Evolutionary conservation across 2,329 filamentous ascomycete species (phyloP).

Genomic region (Sporothrix brasiliensis): DNA sequence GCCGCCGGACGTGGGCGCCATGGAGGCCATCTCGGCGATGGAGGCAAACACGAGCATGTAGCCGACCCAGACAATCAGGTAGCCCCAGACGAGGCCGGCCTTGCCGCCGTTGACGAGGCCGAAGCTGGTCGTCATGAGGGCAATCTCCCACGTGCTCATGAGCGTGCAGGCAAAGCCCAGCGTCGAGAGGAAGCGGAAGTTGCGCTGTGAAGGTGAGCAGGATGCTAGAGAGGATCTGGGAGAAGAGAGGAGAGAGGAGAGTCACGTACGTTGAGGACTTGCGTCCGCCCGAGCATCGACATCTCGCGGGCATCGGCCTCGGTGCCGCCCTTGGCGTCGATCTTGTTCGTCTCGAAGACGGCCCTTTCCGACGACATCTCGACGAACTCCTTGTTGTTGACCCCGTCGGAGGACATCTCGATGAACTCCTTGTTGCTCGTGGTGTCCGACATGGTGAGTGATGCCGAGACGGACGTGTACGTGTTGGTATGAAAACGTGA

Average conservation of each 20-base stretch:
- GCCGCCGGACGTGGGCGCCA: conserved; percentile 56
- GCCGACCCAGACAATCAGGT: conserved; percentile 52
- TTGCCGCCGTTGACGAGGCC: conserved; percentile 55
- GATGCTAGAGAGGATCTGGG: not conserved
- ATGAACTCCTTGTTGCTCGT: conserved; percentile 35
- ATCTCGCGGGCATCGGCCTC: conserved; percentile 43
- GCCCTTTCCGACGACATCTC: conserved; percentile 32
- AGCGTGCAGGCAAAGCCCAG: conserved; percentile 57
- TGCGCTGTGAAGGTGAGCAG: conserved; percentile 40
- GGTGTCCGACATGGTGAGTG: conserved; percentile 32
- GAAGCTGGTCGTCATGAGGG: conserved; percentile 47
- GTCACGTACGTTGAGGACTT: conserved; percentile 36
- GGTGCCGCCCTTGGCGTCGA: conserved; percentile 38
- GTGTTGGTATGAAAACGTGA: not conserved
- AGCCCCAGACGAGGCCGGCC: conserved; percentile 57
- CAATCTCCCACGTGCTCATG: conserved; percentile 58
- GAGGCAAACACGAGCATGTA: conserved; percentile 49
- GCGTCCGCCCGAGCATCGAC: conserved; percentile 37
- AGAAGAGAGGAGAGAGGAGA: not conserved
- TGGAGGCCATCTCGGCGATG: conserved; percentile 50
- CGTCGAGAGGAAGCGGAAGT: conserved; percentile 55
- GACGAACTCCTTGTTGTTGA: conserved; percentile 33
- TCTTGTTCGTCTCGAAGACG: conserved; percentile 35
- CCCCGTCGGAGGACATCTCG: conserved; percentile 19
- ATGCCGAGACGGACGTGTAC: not conserved